Base-by-base conservation (phyloP, 2,329 filamentous ascomycete genomes). In the Pestalotiopsis sp. region DNA sequence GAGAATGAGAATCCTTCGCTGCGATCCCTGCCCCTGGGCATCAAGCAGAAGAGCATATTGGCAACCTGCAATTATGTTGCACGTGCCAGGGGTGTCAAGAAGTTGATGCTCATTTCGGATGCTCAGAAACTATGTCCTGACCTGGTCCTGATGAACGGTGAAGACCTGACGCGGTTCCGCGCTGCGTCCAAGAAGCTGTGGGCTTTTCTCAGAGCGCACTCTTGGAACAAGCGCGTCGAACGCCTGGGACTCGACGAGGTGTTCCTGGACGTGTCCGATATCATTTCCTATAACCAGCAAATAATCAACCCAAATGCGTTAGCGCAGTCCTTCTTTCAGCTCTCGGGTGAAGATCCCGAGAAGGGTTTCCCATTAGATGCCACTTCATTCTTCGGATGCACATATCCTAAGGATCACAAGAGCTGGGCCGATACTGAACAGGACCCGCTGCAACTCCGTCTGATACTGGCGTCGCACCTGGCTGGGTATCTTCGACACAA, bases 41-140 rank as follows among this genome's bases (percentile, higher is more conserved):
- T 97, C 68, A 92, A 94, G 79, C 94, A 98, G 80, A 98, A 98
- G 80, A 93, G 94, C 77, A 97, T 98, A 66, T 85, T 96, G 55
- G 93, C 94, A 24, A 97, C 94, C 4, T 97, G 93, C 85, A 98
- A 98, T 81, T 98, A 98, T 79, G 93, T 92, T 76, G 95, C 95
- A 24, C 89, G 95, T 44, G 83, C 89, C 64, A 86, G 81, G n/a
- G 89, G 89, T 66, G 85, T 94, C 66, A 84, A 87, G 78, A 98
- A 99, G 82, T 85, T 98, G 69, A 94, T 97, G 85, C 87, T 94
- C 71, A 89, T 98, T 76, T 87, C 85, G 65, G 94, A 98, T 70
- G 96, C 95, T 3, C 92, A 88, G 79, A 89, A 86, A 73, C 79
- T 90, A 35, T 97, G 94, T 72, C 94, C 94, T 0, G 93, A 97